Conservation (phyloP, 202 grass and related monocot species). For the Panicum virgatum region DNA sequence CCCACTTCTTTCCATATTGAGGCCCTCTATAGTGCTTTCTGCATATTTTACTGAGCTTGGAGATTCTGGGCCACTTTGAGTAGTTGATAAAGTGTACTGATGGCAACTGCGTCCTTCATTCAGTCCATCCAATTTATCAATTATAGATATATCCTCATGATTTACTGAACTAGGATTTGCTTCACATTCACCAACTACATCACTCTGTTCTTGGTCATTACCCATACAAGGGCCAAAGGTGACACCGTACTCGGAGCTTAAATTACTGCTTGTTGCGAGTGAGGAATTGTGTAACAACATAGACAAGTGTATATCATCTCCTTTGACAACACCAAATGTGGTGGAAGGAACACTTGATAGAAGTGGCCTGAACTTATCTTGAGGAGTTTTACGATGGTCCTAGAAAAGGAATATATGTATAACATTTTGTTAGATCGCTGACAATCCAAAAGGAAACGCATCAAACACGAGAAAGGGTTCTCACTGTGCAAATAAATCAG, state of each 20-base stretch:
- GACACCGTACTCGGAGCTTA: conserved; percentile 62
- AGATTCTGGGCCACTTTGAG: conserved; percentile 30
- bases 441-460: background rate
- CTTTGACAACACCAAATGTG: conserved; percentile 63
- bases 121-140: conserved; percentile 59
- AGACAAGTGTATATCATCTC: conserved; percentile 42
- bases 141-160: conserved; percentile 63
- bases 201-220: conserved; percentile 50
- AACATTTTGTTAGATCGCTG: conserved; percentile 5
- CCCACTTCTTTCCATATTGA: conserved; percentile 31
- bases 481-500: background rate
- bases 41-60: conserved; percentile 16
- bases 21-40: conserved; percentile 26
- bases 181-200: conserved; percentile 54
- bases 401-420: conserved; percentile 48
- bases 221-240: conserved; percentile 58
- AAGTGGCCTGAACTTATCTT: conserved; percentile 94
- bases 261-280: conserved; percentile 68
- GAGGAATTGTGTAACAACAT: conserved; percentile 66
- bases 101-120: conserved; percentile 43
- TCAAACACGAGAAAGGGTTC: background rate
- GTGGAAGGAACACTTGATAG: conserved; percentile 82
- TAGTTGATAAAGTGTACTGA: conserved; percentile 20
- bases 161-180: conserved; percentile 36
- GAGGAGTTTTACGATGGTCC: conserved; percentile 85